Conservation (phyloP, 345 rosid genomes). For the Conringia planisiliqua region DNA sequence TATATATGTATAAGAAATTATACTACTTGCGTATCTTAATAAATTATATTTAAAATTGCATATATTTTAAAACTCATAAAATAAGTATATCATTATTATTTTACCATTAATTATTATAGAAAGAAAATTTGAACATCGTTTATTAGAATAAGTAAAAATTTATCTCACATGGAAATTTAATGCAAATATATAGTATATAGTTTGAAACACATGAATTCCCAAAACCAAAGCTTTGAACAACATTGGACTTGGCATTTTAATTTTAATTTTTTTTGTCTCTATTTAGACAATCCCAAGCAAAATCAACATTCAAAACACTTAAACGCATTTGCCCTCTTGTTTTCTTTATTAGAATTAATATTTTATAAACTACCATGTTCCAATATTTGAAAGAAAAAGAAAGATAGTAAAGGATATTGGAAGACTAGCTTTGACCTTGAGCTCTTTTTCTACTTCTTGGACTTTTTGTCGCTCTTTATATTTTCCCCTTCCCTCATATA, state of each 20-base stretch:
- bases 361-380: neutral
- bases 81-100: neutral
- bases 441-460: conserved; percentile 31
- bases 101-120: neutral
- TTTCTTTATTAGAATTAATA: neutral
- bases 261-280: neutral
- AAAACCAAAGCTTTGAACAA: conserved; percentile 37
- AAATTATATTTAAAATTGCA: neutral
- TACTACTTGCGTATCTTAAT: neutral
- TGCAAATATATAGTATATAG: neutral
- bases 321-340: conserved; percentile 8
- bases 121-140: neutral
- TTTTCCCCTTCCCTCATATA: neutral
- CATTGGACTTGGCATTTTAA: conserved; percentile 19
- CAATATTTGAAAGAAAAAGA: neutral
- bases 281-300: conserved; percentile 28
- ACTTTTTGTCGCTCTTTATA: conserved; percentile 29
- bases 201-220: conserved; percentile 10
- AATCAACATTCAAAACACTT: conserved; percentile 19
- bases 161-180: neutral
- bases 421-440: conserved; percentile 36
- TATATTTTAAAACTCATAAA: neutral
- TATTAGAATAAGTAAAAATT: neutral
- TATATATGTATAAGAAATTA: neutral
- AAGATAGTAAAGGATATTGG: conserved; percentile 16